A percentile compares a stretch with the other conserved stretches of the same genome.
phyloP scores from a whole-genome alignment of 371 early-diverging fungal genomes.

The Dichotomocladium elegans region DNA sequence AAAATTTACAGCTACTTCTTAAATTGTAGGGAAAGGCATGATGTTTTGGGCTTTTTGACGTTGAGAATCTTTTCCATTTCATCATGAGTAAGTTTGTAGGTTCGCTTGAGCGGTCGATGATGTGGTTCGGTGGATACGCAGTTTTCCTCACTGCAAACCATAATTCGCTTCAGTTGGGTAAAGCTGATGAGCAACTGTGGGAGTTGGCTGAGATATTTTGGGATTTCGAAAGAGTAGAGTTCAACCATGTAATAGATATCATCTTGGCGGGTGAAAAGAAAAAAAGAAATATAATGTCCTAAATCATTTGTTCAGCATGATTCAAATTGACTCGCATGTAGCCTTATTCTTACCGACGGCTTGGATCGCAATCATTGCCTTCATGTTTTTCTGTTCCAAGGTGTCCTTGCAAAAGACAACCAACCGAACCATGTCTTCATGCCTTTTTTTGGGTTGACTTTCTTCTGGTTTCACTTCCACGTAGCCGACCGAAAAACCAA shows the following conservation, averaged over 20 bases:
- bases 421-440: constrained; percentile 19
- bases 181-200: constrained; percentile 14
- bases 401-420: constrained; percentile 15
- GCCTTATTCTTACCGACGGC: constrained; percentile 16
- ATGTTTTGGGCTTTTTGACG: background rate
- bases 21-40: background rate
- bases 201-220: constrained; percentile 17
- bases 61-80: background rate
- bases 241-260: constrained; percentile 15
- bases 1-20: background rate
- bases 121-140: no score
- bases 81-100: background rate
- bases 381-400: constrained; percentile 8
- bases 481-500: constrained; percentile 12
- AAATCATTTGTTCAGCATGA: constrained; percentile 9
- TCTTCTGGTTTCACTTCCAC: constrained; percentile 17
- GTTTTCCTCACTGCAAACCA: constrained; percentile 16
- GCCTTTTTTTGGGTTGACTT: constrained; percentile 12
- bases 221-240: constrained; percentile 21
- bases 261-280: constrained; percentile 13
- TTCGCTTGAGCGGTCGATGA: no score
- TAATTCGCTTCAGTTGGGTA: constrained; percentile 13
- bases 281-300: constrained; percentile 20
- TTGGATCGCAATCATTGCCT: constrained; percentile 16
- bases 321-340: background rate